A percentile compares a stretch with the other conserved stretches of the same genome.
Conservation (phyloP, 768 basidiomycete genomes). For the Jaapia argillacea region DNA sequence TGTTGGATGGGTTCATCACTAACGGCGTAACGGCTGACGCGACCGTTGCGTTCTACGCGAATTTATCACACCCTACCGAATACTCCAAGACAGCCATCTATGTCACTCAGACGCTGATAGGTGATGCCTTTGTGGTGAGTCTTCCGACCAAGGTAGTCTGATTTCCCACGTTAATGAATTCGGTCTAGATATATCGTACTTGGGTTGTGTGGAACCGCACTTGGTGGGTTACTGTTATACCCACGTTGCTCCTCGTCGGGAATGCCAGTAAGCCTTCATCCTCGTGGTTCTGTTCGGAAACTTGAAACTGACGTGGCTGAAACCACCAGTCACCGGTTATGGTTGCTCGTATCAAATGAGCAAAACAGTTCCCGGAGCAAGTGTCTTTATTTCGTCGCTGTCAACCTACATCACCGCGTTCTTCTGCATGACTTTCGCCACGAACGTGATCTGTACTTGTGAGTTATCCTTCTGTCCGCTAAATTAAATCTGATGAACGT, state of each 20-base stretch:
- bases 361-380: slow-evolving; percentile 14
- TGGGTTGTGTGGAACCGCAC: slow-evolving; percentile 24
- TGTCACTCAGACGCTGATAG: slow-evolving; percentile 26
- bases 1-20: slow-evolving; percentile 24
- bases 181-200: slow-evolving; percentile 18
- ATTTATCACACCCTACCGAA: slow-evolving; percentile 24
- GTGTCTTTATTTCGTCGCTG: slow-evolving; percentile 24
- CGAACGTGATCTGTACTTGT: slow-evolving; percentile 25
- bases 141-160: neutral
- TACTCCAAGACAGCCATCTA: slow-evolving; percentile 27
- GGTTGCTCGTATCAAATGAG: slow-evolving; percentile 23
- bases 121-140: slow-evolving; percentile 27
- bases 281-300: neutral
- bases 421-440: slow-evolving; percentile 26
- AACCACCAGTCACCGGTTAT: slow-evolving; percentile 15
- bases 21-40: slow-evolving; percentile 7
- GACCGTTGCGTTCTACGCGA: slow-evolving; percentile 22
- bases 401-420: slow-evolving; percentile 27
- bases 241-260: slow-evolving; percentile 3
- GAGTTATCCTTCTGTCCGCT: neutral
- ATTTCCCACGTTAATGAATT: neutral
- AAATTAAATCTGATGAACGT: neutral
- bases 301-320: neutral
- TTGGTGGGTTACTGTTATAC: slow-evolving; percentile 15
- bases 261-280: neutral